phyloP scores from a whole-genome alignment of 345 rosid genomes.

The Rhizophora apiculata region DNA sequence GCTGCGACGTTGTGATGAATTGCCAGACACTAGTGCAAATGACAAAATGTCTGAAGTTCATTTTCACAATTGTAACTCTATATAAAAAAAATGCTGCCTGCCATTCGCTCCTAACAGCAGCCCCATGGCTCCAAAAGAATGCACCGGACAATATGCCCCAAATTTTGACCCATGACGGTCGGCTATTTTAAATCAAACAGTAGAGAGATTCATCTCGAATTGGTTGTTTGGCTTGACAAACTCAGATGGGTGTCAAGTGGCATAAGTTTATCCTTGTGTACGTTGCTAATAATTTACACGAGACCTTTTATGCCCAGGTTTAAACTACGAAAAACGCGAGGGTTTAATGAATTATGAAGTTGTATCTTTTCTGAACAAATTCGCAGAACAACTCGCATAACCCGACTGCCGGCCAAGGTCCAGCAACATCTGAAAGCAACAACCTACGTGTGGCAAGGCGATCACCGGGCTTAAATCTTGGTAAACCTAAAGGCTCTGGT shows the following conservation, averaged over 20 bases:
- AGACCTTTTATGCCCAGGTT: neutral
- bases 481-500: slow-evolving; percentile 34
- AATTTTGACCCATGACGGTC: no score
- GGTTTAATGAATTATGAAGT: neutral
- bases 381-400: slow-evolving; percentile 49
- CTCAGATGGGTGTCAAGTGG: no score
- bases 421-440: slow-evolving; percentile 58
- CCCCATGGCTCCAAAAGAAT: no score
- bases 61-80: no score
- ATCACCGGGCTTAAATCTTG: slow-evolving; percentile 33
- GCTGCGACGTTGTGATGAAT: no score
- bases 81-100: no score
- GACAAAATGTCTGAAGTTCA: no score
- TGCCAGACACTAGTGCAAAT: no score
- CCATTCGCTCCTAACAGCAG: no score
- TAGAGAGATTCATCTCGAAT: neutral
- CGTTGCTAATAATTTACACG: neutral
- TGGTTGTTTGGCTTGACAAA: neutral
- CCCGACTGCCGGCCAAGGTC: slow-evolving; percentile 42
- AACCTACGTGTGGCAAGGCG: slow-evolving; percentile 30
- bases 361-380: neutral
- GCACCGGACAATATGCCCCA: no score
- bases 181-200: no score
- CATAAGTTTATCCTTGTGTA: neutral
- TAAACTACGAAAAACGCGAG: neutral